Conservation (phyloP, 1,284 basidiomycete genomes). For the Puccinia coronata region DNA sequence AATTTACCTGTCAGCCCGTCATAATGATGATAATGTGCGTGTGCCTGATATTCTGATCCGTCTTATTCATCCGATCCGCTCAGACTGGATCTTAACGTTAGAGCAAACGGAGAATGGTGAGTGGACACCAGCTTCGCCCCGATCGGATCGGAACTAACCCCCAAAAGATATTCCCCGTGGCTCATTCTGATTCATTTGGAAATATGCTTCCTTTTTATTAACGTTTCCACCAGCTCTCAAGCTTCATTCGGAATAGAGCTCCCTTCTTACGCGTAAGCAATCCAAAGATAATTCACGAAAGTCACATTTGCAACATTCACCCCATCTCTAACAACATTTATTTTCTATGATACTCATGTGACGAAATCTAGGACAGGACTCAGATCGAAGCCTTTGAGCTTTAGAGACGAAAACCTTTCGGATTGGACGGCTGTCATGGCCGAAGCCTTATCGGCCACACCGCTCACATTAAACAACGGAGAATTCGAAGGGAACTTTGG, state of each 20-base stretch:
- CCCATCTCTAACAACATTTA: neutral
- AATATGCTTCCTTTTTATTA: neutral
- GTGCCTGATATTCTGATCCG: too few relatives aligned
- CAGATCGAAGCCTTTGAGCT: conserved; percentile 18
- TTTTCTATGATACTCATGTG: too few relatives aligned
- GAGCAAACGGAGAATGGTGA: conserved; percentile 37
- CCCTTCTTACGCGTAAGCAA: conserved; percentile 33
- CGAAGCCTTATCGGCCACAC: conserved; percentile 30
- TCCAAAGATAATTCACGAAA: too few relatives aligned
- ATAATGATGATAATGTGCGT: too few relatives aligned
- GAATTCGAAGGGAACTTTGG: conserved; percentile 45
- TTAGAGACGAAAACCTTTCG: conserved; percentile 22
- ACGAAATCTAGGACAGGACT: conserved; percentile 5
- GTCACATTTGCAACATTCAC: neutral
- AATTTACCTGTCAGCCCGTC: neutral
- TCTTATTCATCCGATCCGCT: neutral
- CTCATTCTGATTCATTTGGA: neutral
- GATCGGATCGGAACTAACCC: neutral
- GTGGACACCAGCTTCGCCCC: neutral
- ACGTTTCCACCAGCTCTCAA: neutral
- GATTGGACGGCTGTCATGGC: conserved; percentile 42
- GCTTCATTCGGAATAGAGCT: conserved; percentile 30
- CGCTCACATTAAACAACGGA: conserved; percentile 19
- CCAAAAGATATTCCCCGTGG: neutral
- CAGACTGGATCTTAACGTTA: conserved; percentile 37